Conservation (phyloP, 345 rosid genomes). For the Salix exigua region DNA sequence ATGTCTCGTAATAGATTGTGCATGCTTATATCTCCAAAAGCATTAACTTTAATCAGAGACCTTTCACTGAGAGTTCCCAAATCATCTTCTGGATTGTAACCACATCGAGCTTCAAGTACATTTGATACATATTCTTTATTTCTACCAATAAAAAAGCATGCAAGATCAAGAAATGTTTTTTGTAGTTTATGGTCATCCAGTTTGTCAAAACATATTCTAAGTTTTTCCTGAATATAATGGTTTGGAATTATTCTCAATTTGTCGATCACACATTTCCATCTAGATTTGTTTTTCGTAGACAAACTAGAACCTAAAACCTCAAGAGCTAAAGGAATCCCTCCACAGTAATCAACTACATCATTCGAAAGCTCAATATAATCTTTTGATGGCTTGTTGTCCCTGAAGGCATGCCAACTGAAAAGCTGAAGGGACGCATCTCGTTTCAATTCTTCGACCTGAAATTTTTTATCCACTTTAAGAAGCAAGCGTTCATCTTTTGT, state of each 20-base stretch:
- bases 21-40: no score
- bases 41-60: not conserved
- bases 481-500: not conserved
- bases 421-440: not conserved
- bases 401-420: conserved; percentile 11
- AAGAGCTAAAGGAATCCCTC: conserved; percentile 16
- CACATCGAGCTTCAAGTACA: not conserved
- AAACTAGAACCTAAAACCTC: conserved; percentile 11
- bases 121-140: not conserved
- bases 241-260: not conserved
- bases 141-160: not conserved
- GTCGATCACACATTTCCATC: conserved; percentile 1
- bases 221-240: not conserved
- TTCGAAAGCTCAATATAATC: not conserved
- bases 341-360: not conserved
- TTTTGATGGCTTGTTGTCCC: not conserved
- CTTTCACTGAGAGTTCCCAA: not conserved
- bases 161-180: not conserved
- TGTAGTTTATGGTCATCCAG: not conserved
- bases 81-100: not conserved
- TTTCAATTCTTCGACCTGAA: not conserved
- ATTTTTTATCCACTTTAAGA: not conserved
- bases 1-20: no score
- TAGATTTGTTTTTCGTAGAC: not conserved
- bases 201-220: not conserved